Base-by-base conservation (phyloP, 2,329 filamentous ascomycete genomes). In the Aspergillus sp. region DNA sequence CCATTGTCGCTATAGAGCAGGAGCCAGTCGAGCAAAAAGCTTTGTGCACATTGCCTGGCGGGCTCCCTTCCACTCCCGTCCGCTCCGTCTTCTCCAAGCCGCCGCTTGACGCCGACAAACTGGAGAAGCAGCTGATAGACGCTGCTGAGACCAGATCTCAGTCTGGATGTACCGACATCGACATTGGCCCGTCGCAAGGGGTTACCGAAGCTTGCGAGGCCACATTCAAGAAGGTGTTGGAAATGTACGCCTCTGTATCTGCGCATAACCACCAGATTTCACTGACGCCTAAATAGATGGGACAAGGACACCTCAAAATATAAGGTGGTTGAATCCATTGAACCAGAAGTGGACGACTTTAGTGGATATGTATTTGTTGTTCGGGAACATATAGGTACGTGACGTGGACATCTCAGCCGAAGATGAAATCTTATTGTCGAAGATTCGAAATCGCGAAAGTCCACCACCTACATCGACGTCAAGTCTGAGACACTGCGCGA, bases 401-500 rank as follows among this genome's bases (percentile, higher is more conserved):
- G 10, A n/a, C 29, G 16, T 46, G 9, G 10, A 20, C 29, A 16
- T 16, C 16, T 20, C 23, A 46, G n/a, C 29, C 23, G 44, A 46
- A 16, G 44, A 31, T 31, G 11, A 16, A 19, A 46, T 20, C 44
- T 46, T 9, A 46, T 25, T 7, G 29, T 32, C 29, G 29, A 31
- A 29, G 23, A 19, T 25, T 46, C 44, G 23, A 46, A 25, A 34
- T 46, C 29, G 7, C 6, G n/a, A 46, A 46, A 46, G 16, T 9
- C 23, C 10, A 68, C 53, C 23, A 48, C 54, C 56, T 60, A 51
- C 21, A 56, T 62, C 40, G 54, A 71, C 52, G 62, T 73, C 20
- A 71, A 71, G 54, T 71, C 66, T 17, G 54, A 64, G 55, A 52
- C 48, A 20, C 55, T 72, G 45, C 62, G 64, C 54, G 65, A 71